A percentile compares a stretch with the other conserved stretches of the same genome.
phyloP scores from a whole-genome alignment of 805 yeast genomes.

The Myxozyma monticola region DNA sequence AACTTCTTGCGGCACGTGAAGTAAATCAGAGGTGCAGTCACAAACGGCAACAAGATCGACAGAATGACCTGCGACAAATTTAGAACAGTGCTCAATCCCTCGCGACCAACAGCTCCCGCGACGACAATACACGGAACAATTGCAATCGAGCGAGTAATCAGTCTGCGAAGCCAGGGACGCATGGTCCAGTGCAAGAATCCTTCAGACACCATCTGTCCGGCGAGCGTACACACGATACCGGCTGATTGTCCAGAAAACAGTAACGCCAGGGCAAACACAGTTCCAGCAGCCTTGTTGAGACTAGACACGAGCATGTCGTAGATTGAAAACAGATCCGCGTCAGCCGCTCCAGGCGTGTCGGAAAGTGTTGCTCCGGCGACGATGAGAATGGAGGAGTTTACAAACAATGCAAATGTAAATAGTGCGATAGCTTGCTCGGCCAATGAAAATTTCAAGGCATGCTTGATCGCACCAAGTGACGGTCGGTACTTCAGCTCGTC shows the following conservation, averaged over 20 bases:
- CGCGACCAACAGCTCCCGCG: slow-evolving; percentile 67
- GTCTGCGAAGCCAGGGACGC: slow-evolving; percentile 76
- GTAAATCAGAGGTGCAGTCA: slow-evolving; percentile 81
- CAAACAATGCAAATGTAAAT: slow-evolving; percentile 79
- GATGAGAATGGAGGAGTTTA: slow-evolving; percentile 78
- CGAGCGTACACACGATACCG: slow-evolving; percentile 88
- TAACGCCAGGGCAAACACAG: slow-evolving; percentile 80
- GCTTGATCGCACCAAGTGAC: slow-evolving; percentile 65
- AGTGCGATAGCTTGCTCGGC: slow-evolving; percentile 69
- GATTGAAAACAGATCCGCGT: slow-evolving; percentile 81
- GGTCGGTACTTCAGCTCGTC: slow-evolving; percentile 56
- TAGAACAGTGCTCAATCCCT: slow-evolving; percentile 68
- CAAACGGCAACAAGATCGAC: slow-evolving; percentile 77
- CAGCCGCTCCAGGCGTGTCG: slow-evolving; percentile 59
- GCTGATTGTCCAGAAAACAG: slow-evolving; percentile 87
- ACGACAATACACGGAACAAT: slow-evolving; percentile 81
- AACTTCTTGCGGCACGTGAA: slow-evolving; percentile 69
- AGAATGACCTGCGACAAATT: slow-evolving; percentile 85
- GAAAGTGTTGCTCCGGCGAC: slow-evolving; percentile 81
- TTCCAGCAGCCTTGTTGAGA: slow-evolving; percentile 76
- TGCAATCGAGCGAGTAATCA: slow-evolving; percentile 74
- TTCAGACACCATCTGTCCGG: slow-evolving; percentile 86
- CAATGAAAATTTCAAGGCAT: slow-evolving; percentile 72
- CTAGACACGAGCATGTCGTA: slow-evolving; percentile 60
- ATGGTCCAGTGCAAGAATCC: slow-evolving; percentile 83